phyloP scores from a whole-genome alignment of 1,139 yeast species.

The Candida sp. region DNA sequence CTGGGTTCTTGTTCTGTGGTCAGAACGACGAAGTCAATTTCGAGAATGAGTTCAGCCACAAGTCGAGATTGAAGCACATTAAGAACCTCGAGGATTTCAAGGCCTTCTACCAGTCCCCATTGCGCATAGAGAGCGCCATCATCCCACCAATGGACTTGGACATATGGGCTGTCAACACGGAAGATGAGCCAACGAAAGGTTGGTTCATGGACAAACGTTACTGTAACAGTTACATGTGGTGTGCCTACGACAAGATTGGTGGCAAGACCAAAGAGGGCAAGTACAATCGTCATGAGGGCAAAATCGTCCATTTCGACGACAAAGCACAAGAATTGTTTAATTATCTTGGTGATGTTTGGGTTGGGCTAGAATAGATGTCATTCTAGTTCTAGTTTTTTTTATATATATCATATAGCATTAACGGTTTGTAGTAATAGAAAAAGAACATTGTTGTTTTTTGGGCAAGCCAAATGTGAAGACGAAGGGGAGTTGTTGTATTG shows the following conservation, averaged over 20 bases:
- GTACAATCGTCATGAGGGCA: slow-evolving; percentile 30
- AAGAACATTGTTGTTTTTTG: not conserved
- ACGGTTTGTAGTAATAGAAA: not conserved
- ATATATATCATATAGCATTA: not conserved
- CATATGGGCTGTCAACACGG: slow-evolving; percentile 23
- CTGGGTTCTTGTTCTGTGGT: slow-evolving; percentile 25
- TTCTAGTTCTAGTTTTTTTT: not conserved
- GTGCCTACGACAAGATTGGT: slow-evolving; percentile 48
- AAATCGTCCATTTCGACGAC: slow-evolving; percentile 27
- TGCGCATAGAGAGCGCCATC: slow-evolving; percentile 30
- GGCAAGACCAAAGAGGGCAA: slow-evolving; percentile 28
- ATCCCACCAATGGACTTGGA: slow-evolving; percentile 31
- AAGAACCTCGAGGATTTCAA: slow-evolving; percentile 26
- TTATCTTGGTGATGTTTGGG: slow-evolving; percentile 41
- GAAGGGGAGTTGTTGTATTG: too few species aligned
- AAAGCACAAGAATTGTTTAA: slow-evolving; percentile 25
- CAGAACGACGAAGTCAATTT: slow-evolving; percentile 20
- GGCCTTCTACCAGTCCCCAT: slow-evolving; percentile 27
- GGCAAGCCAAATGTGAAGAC: too few species aligned
- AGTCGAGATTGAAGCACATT: slow-evolving; percentile 24
- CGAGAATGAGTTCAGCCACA: slow-evolving; percentile 23
- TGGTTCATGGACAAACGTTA: slow-evolving; percentile 38
- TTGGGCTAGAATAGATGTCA: slow-evolving; percentile 9
- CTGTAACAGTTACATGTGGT: slow-evolving; percentile 50
- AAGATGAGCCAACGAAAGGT: slow-evolving; percentile 34